A percentile compares a stretch with the other conserved stretches of the same genome.
Evolutionary conservation across 2,329 filamentous ascomycete genomes (phyloP).

Genomic region (Penicillium sp.): DNA sequence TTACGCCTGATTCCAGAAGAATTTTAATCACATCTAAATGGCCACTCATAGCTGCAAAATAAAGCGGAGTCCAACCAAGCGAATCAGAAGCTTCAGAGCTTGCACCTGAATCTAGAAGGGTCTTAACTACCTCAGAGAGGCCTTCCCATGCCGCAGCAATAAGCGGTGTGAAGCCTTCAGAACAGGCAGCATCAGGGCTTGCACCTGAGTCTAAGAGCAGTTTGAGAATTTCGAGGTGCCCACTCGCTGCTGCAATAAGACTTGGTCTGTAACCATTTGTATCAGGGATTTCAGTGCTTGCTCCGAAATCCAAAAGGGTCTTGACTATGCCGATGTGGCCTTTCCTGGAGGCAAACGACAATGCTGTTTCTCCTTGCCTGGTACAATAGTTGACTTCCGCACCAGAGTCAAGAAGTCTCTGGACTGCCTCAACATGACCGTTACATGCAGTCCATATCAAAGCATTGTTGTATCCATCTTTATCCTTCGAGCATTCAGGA

Average conservation of each 20-base stretch:
- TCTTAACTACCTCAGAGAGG: background rate
- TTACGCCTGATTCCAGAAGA: background rate
- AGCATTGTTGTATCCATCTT: too few species aligned
- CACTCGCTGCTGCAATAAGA: background rate
- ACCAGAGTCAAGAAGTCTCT: background rate
- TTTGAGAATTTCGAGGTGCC: background rate
- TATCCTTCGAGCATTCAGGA: too few species aligned
- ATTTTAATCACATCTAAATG: background rate
- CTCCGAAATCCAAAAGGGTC: background rate
- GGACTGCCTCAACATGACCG: background rate
- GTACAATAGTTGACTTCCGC: background rate
- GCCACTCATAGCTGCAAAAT: background rate
- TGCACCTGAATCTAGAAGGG: background rate
- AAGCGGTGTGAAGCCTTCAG: background rate
- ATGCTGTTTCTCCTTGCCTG: background rate
- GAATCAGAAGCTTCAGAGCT: background rate
- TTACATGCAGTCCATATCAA: background rate
- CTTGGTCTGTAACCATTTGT: background rate
- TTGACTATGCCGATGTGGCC: background rate
- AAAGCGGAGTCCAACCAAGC: background rate
- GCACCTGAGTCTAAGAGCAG: background rate
- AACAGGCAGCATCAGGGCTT: background rate
- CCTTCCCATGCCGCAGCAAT: too few species aligned
- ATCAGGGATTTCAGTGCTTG: background rate
- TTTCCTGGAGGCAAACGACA: background rate